Evolutionary conservation across 768 basidiomycete genomes (phyloP), one percentile per base, ranked within the genome.

Genomic region (Phylloporus sp.): DNA sequence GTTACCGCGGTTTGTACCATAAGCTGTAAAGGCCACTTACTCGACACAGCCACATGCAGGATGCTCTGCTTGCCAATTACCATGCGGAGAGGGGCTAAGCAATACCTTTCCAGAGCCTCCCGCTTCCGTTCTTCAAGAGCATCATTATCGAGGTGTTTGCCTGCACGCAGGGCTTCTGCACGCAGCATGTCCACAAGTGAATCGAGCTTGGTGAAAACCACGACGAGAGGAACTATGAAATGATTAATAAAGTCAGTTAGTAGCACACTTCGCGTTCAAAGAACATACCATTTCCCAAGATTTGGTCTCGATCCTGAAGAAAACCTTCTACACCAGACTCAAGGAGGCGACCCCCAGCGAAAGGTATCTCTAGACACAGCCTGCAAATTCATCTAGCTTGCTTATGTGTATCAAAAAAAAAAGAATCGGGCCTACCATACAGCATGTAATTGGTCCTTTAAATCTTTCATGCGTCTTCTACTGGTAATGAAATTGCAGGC

Each of bases 141-240:
- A 5, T 36, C 9, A 2, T 36, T 11, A 20, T 7, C 8, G 36
- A 36, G 18, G 4, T 10, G 2, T 36, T 11, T 9, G 8, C 7
- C 6, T 18, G 9, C 18, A n/a, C 8, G 8, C 36, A 36, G 8
- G 8, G 36, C 36, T 3, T 36, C 36, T 36, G 36, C 18, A 4
- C 18, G 5, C 1, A 53, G 15, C 8, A 1, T 11, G 11, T 52
- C 41, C 2, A 16, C 39, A 16, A 56, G 42, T 11, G 44, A 20
- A 36, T 57, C 54, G 10, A 48, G 35, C 24, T 57, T 56, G 8
- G 54, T 57, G 15, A 38, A 45, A 8, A 54, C 52, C 10, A 55
- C 36, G 1, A 55, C 22, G 15, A 54, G 36, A 18, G 52, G 54
- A 18, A 45, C 54, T 54, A 13, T 12, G 22, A 11, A 41, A 8